phyloP scores from a whole-genome alignment of 805 yeast species.

The Candida sithepensis region DNA sequence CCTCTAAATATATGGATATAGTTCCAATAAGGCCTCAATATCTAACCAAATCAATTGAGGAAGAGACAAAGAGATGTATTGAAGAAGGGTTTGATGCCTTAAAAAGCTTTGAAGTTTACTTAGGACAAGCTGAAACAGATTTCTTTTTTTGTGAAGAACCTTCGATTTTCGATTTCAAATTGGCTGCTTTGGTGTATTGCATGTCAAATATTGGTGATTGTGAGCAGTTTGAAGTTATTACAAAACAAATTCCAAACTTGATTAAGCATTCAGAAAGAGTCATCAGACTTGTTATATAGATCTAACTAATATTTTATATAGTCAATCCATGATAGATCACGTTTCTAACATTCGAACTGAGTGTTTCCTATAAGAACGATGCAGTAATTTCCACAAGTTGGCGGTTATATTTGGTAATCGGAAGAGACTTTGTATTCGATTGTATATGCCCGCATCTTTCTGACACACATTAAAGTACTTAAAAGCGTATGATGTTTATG shows the following conservation, averaged over 20 bases:
- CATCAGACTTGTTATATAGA: conserved; percentile 10
- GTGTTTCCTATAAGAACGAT: too few species aligned
- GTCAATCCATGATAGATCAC: background rate
- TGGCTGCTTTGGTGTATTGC: conserved; percentile 22
- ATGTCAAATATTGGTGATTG: conserved; percentile 12
- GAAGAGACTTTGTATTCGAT: too few species aligned
- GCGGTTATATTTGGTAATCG: too few species aligned
- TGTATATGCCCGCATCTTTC: too few species aligned
- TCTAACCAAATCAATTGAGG: conserved; percentile 4
- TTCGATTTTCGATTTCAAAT: conserved; percentile 21
- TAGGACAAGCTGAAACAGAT: conserved; percentile 1
- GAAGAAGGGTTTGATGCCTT: conserved; percentile 15
- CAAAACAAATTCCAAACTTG: conserved; percentile 4
- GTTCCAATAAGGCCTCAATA: conserved; percentile 6
- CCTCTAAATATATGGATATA: conserved; percentile 7
- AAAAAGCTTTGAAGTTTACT: conserved; percentile 7
- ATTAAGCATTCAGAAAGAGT: conserved; percentile 15
- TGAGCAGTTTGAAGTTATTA: conserved; percentile 5
- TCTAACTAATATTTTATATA: background rate
- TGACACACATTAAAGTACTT: too few species aligned
- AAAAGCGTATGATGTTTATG: too few species aligned
- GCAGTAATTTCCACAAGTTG: too few species aligned
- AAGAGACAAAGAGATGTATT: conserved; percentile 14
- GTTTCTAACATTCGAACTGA: too few species aligned
- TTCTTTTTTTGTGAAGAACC: conserved; percentile 16